Conservation (phyloP, 495 filamentous ascomycete genomes). For the Talaromyces trachyspermus region DNA sequence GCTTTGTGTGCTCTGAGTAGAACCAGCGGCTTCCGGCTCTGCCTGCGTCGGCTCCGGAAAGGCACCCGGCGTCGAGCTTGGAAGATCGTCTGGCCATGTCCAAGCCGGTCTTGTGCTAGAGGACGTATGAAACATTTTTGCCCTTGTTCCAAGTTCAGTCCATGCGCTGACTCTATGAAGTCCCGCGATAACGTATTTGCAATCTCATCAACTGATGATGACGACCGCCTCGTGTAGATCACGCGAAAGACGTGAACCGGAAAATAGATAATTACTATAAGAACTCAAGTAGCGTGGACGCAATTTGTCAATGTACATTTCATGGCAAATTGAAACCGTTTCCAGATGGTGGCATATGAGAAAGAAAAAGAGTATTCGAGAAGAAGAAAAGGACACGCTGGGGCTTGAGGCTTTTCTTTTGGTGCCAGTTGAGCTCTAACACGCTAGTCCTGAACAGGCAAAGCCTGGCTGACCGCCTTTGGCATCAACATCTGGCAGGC, state of each 20-base stretch:
- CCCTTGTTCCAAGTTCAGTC: not conserved
- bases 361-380: not conserved
- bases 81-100: constrained; percentile 7
- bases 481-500: constrained; percentile 31
- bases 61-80: not conserved
- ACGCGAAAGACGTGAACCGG: too few relatives aligned
- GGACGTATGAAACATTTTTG: not conserved
- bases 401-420: not conserved
- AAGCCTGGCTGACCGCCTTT: constrained; percentile 6
- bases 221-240: too few relatives aligned
- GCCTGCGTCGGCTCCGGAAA: constrained; percentile 10
- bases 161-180: not conserved
- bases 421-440: not conserved
- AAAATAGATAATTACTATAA: too few relatives aligned
- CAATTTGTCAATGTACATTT: not conserved
- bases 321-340: not conserved
- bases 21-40: constrained; percentile 12
- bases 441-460: not conserved
- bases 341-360: not conserved
- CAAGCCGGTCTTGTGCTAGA: not conserved
- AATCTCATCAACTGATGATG: not conserved
- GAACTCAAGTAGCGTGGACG: too few relatives aligned
- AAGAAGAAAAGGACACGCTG: not conserved
- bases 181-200: not conserved
- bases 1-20: constrained; percentile 9